Evolutionary conservation across 179 eudicot species (phyloP).

Genomic region (Actinidia chinensis): DNA sequence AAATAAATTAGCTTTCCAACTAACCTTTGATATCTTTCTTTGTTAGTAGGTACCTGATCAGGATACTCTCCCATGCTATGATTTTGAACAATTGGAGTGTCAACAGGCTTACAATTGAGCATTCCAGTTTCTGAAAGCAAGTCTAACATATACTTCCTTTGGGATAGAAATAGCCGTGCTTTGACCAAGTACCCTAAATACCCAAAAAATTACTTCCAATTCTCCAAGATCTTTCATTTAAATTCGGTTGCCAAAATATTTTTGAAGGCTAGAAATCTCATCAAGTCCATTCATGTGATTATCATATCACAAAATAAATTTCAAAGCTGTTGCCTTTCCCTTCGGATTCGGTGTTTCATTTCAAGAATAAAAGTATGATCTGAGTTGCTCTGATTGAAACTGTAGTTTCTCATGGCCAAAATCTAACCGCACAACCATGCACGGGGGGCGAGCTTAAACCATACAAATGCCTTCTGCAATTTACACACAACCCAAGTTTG

Average conservation of each 20-base stretch:
- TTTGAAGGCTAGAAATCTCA: not conserved
- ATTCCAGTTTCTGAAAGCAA: too few relatives aligned
- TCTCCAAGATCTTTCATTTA: not conserved
- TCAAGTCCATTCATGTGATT: not conserved
- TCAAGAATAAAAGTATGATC: not conserved
- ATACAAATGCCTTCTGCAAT: not conserved
- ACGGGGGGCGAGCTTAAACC: not conserved
- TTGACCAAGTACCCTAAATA: not conserved
- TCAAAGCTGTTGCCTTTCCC: not conserved
- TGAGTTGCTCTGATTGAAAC: not conserved
- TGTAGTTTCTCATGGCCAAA: not conserved
- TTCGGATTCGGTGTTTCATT: not conserved
- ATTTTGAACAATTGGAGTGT: too few relatives aligned
- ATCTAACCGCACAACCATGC: not conserved
- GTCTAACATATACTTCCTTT: too few relatives aligned
- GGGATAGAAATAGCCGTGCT: too few relatives aligned
- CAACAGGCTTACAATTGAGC: too few relatives aligned
- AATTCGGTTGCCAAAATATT: not conserved
- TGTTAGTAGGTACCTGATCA: too few relatives aligned
- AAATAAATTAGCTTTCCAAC: too few relatives aligned
- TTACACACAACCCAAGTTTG: not conserved
- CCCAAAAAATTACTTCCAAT: not conserved
- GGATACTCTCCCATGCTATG: too few relatives aligned
- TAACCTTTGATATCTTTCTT: too few relatives aligned
- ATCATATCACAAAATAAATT: not conserved